Conservation (phyloP, 495 filamentous ascomycete species). For the Physcia stellaris region DNA sequence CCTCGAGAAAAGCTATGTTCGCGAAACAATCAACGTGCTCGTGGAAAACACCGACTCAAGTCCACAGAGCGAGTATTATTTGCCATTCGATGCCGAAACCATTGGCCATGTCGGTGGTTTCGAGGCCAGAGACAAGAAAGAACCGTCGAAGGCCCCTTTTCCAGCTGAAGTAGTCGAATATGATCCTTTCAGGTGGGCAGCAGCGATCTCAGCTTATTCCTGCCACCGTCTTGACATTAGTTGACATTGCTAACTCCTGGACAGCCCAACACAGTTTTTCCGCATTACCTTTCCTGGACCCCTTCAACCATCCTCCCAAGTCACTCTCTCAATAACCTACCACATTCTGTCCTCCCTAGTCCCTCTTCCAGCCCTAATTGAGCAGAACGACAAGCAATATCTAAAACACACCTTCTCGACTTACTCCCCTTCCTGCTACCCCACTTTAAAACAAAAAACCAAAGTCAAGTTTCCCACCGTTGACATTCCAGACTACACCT, state of each 20-base stretch:
- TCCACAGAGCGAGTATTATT: conserved; percentile 76
- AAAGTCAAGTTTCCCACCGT: conserved; percentile 76
- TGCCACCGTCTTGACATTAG: too few relatives aligned
- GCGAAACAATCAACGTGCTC: conserved; percentile 82
- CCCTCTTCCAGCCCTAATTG: conserved; percentile 69
- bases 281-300: conserved; percentile 62
- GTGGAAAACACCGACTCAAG: conserved; percentile 73
- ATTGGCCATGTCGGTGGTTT: conserved; percentile 67
- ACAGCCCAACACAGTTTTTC: conserved; percentile 71
- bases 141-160: conserved; percentile 50
- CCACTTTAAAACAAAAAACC: conserved; percentile 84
- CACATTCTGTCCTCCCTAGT: conserved; percentile 57
- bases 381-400: conserved; percentile 72
- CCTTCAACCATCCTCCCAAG: conserved; percentile 58
- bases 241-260: neutral
- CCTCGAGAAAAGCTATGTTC: conserved; percentile 78
- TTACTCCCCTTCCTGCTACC: conserved; percentile 68
- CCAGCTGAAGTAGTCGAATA: conserved; percentile 51
- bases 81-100: conserved; percentile 65
- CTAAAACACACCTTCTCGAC: conserved; percentile 73
- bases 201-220: too few relatives aligned
- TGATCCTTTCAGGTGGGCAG: conserved; percentile 43
- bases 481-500: conserved; percentile 75
- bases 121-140: conserved; percentile 85
- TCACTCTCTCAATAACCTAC: conserved; percentile 78